Evolutionary conservation across 345 rosid genomes (phyloP), one percentile per base, ranked within the genome.

Genomic region (Camelina sativa): DNA sequence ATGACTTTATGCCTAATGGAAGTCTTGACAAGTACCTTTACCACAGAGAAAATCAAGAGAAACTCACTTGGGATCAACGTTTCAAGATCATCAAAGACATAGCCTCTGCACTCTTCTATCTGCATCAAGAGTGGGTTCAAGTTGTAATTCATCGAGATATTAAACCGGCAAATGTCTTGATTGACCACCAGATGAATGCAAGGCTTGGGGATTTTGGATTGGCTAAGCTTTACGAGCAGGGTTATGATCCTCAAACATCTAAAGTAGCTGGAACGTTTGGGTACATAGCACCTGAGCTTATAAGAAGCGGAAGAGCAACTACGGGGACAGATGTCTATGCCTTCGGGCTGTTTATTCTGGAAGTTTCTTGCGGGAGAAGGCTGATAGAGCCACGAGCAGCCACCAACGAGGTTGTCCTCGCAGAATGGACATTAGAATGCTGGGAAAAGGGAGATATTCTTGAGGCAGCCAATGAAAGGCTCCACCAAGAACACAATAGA

Each of bases 401-500:
- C 68, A 79, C 85, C 0, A 90, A 90, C 64, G 96, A 90, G 75
- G 70, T 85, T 35, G 83, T 86, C 5, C 76, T 76, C 30, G 74
- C 2, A 47, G 67, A 54, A 35, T 73, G 72, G 79, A 53, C 4
- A 37, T 37, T 37, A 37, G 11, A 37, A 2, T 4, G 69, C n/a
- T 72, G 76, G 76, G 69, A 62, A 40, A 62, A 30, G 3, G 46
- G 69, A 17, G 55, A 72, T 53, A 72, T 72, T 40, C 23, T 72
- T 1, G 35, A 72, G 62, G 69, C 54, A 28, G n/a, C 53, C 17
- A 6, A 32, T 38, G 62, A 62, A 62, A 72, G 7, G 38, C 8
- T 40, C 22, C 20, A 4, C 11, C 35, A 20, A 40, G 55, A 72
- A 28, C 44, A 52, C 2, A 9, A 72, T 40, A 16, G 54, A 28